Evolutionary conservation across 805 yeast genomes (phyloP).

Genomic region (Teunomyces lycoperdinae): DNA sequence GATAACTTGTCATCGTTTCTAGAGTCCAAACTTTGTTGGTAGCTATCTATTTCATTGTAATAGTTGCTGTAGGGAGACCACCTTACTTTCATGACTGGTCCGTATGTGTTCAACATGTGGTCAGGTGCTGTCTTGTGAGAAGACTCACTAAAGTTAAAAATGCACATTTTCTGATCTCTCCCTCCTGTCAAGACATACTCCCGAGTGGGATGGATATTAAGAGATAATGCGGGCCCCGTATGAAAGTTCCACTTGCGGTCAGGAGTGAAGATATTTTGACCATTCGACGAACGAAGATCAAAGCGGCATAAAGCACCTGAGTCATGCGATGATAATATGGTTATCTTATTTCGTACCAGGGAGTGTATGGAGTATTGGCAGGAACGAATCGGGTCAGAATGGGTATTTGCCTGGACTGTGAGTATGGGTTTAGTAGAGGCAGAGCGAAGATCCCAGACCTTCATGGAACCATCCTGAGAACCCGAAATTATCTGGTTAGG

Average conservation of each 20-base stretch:
- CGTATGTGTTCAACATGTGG: conserved; percentile 66
- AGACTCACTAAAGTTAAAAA: conserved; percentile 55
- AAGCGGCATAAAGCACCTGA: conserved; percentile 83
- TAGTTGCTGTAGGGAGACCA: conserved; percentile 49
- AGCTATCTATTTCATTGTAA: conserved; percentile 3
- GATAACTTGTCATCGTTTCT: conserved; percentile 19
- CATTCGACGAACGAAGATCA: conserved; percentile 58
- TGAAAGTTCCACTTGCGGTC: conserved; percentile 85
- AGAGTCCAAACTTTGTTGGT: conserved; percentile 9
- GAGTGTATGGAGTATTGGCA: conserved; percentile 55
- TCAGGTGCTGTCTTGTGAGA: conserved; percentile 49
- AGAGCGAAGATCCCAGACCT: conserved; percentile 68
- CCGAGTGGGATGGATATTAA: conserved; percentile 83
- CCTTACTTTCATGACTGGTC: conserved; percentile 72
- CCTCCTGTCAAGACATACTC: conserved; percentile 91
- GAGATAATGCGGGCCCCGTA: conserved; percentile 82
- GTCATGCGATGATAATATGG: conserved; percentile 79
- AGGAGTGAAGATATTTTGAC: conserved; percentile 38
- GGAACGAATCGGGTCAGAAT: conserved; percentile 67
- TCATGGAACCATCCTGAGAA: conserved; percentile 76
- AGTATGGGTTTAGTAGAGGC: conserved; percentile 45
- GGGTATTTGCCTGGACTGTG: conserved; percentile 49
- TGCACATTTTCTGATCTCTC: conserved; percentile 76
- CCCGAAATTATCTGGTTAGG: conserved; percentile 45
- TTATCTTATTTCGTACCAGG: conserved; percentile 34